These are phyloP conservation scores for Huntiella decipiens DNA, from an alignment of 2,329 filamentous ascomycete genomes.

Conservation along the genomic window DNA sequence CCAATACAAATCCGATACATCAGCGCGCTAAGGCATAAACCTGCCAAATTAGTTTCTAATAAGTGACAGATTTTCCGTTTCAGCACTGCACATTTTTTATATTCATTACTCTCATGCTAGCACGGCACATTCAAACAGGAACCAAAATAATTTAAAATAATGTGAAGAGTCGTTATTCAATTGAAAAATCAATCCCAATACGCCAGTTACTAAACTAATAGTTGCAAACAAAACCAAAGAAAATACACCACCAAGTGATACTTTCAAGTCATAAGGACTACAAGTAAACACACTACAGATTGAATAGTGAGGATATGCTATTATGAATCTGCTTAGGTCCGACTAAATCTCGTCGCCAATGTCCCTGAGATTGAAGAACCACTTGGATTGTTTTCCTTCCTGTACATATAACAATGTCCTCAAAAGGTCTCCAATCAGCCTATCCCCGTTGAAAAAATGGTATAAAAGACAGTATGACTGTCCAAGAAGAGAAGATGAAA, in stretches of 20 bases:
- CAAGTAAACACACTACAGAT: constrained; percentile 3
- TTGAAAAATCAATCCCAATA: constrained; percentile 8
- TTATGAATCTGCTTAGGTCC: not conserved
- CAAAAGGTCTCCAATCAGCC: constrained; percentile 10
- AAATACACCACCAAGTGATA: not conserved
- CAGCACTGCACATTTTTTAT: not conserved
- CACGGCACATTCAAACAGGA: not conserved
- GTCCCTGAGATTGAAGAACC: too few species aligned
- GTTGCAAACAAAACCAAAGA: not conserved
- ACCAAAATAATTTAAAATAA: not conserved
- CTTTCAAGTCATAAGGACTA: not conserved
- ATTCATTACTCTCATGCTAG: too few species aligned
- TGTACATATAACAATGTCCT: constrained; percentile 8
- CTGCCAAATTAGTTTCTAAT: too few species aligned
- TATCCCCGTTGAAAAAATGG: constrained; percentile 12
- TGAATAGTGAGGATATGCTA: constrained; percentile 11
- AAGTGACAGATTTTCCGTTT: not conserved
- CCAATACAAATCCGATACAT: not conserved
- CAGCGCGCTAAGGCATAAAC: not conserved
- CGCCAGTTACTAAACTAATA: not conserved
- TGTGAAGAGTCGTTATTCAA: constrained; percentile 10
- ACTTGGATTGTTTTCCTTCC: not conserved
- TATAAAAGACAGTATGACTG: constrained; percentile 4
- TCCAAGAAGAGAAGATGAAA: constrained; percentile 5
- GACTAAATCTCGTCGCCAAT: too few species aligned